Base-by-base conservation (phyloP, 2,329 filamentous ascomycete species). In the Blastomyces emzantsi region DNA sequence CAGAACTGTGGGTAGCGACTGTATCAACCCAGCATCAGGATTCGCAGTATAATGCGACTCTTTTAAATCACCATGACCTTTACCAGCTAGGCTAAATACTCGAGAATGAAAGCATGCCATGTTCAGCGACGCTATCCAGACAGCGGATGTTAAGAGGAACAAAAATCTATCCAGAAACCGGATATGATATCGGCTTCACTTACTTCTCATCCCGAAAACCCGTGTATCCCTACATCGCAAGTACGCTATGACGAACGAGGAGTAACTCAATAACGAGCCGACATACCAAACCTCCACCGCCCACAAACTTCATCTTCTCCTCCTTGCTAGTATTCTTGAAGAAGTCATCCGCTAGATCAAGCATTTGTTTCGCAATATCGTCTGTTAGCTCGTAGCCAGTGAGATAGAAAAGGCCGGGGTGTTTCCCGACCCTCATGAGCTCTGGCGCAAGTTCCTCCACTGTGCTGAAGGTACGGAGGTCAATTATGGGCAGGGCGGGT, bases 281-380 rank as follows among this genome's bases (percentile, higher is more conserved):
- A 57, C 33, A 41, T 57, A 57, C 55, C 33, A 57, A 36, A 5
- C 52, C 55, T 19, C 55, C 55, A 41, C 55, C 5, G 17, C 55
- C 55, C 33, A 25, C 33, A 57, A 57, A 57, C 55, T 2, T 57
- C 55, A 57, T 57, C 55, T 57, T 57, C 55, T 57, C 55, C 55
- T 57, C 54, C 30, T 39, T 57, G 30, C 17, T 7, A 13, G 55
- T 57, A 30, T 57, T 57, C 2, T n/a, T 33, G 36, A 57, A 57
- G 55, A 57, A 57, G 25, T 36, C 19, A 36, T 41, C 33, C 7
- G 55, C 55, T 19, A 57, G 30, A 15, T 57, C 55, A 57, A 57
- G 41, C 17, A 57, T 57, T 41, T 36, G 55, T 36, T 39, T 57
- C n/a, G 33, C 56, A 15, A 45, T 22, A 58, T 17, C 22, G 11